phyloP scores from a whole-genome alignment of 768 basidiomycete species.

The Coprinellus micaceus region DNA sequence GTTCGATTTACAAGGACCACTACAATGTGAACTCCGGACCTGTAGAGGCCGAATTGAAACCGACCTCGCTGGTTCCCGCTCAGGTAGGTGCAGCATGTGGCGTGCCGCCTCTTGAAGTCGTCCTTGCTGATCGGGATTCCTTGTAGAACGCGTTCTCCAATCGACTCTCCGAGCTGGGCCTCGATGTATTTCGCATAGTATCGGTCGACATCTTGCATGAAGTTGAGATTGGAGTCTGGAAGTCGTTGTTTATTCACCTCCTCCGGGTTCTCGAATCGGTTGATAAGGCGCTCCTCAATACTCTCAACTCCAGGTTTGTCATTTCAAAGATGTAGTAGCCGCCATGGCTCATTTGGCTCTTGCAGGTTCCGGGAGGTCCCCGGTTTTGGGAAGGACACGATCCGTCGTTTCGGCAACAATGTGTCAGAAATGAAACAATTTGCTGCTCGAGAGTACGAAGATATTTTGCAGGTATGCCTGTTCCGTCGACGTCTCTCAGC shows the following conservation, averaged over 20 bases:
- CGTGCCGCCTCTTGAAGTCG: neutral
- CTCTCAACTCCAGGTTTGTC: no score
- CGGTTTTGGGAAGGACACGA: constrained; percentile 28
- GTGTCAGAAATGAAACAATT: constrained; percentile 28
- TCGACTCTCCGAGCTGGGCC: constrained; percentile 12
- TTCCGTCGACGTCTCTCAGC: no score
- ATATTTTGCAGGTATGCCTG: constrained; percentile 31
- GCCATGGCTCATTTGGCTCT: constrained; percentile 16
- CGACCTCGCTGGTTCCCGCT: neutral
- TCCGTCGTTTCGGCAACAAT: constrained; percentile 28
- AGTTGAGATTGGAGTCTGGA: constrained; percentile 37
- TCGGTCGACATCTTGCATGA: constrained; percentile 34
- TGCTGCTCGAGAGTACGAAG: constrained; percentile 35
- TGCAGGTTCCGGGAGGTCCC: constrained; percentile 21
- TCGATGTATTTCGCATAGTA: constrained; percentile 24
- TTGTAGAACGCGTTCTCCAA: constrained; percentile 31
- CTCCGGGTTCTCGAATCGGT: constrained; percentile 25
- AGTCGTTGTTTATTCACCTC: constrained; percentile 32
- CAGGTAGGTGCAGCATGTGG: neutral
- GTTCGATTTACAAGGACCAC: neutral
- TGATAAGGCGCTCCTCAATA: constrained; percentile 14
- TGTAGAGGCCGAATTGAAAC: neutral
- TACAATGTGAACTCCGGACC: neutral
- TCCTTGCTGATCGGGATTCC: neutral
- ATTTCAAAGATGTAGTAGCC: constrained; percentile 16